Percentiles rank a stretch among this genome's conserved stretches.
These are phyloP conservation scores for Coemansia sp. DNA, from an alignment of 192 early-diverging fungal genomes.

Conservation along the genomic window DNA sequence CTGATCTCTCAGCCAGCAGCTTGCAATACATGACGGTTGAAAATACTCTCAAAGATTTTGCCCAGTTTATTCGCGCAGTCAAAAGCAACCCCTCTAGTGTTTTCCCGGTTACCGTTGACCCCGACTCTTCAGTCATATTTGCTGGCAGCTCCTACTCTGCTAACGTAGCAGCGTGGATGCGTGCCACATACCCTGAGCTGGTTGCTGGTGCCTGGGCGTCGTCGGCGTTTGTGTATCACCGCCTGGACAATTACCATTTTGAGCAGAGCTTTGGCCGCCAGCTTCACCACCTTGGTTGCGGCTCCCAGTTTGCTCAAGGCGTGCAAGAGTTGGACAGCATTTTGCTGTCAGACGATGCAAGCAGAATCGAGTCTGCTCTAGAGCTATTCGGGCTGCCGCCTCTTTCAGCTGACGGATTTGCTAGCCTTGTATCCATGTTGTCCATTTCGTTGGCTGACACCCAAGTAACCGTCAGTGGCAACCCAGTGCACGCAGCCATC, in stretches of 20 bases:
- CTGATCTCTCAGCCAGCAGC: slow-evolving; percentile 13
- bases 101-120: background rate
- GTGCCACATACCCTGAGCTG: slow-evolving; percentile 54
- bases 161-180: slow-evolving; percentile 68
- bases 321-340: slow-evolving; percentile 29
- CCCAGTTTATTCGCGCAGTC: slow-evolving; percentile 4
- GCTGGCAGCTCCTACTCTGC: slow-evolving; percentile 68
- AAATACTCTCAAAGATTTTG: slow-evolving; percentile 16
- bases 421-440: slow-evolving; percentile 4
- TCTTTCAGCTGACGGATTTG: slow-evolving; percentile 3
- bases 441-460: background rate
- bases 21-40: slow-evolving; percentile 14
- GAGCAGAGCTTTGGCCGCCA: slow-evolving; percentile 35
- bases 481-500: background rate
- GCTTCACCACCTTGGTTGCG: slow-evolving; percentile 11
- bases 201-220: slow-evolving; percentile 60
- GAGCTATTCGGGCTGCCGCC: slow-evolving; percentile 11
- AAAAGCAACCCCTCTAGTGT: background rate
- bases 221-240: slow-evolving; percentile 60
- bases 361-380: background rate
- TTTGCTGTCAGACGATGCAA: slow-evolving; percentile 2
- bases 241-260: slow-evolving; percentile 54
- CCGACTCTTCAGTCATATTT: slow-evolving; percentile 53
- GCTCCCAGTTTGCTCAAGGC: slow-evolving; percentile 16
- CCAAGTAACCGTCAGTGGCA: background rate